Base-by-base conservation (phyloP, 495 filamentous ascomycete genomes). In the Trichoderma gamsii region DNA sequence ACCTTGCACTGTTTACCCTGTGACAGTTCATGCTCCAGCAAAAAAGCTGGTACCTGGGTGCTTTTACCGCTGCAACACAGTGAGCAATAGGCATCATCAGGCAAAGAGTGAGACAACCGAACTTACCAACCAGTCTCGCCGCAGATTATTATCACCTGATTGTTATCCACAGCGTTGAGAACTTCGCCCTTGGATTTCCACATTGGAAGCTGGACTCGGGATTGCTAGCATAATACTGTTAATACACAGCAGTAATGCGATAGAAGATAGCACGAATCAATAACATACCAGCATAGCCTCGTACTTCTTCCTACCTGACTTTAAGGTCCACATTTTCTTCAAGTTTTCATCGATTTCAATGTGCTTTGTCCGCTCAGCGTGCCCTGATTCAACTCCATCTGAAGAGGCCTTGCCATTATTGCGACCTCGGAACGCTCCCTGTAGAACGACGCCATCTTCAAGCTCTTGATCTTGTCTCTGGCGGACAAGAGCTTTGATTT, bases 1-100 rank as follows among this genome's bases (percentile, higher is more conserved):
- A 99, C 87, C 74, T 94, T 97, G 79, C 93, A 97, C 16, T 84
- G 79, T 46, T 87, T 90, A 9, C 93, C 93, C 59, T 88, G 81
- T 15, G 86, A 85, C 70, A 99, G 84, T 72, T 97, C 89, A 70
- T 96, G 85, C 72, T 99, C 95, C 1, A 99, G 79, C 23, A 99
- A 86, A 75, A 92, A 99, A 2, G 92, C 88, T 29, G 95, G 95
- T 6, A 97, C 90, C 75, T 99, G 95, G 0, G 95, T 99, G 79
- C 92, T 97, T 81, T 99, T 99, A 66, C 95, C 95, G 78, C 87
- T 81, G 65, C 64, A 46, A 8, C 1, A 35, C 16, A 16, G 72
- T 75, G 70, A 77, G 67, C 63, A n/a, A 64, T 41, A 52, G 68
- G 21, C 65, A 64, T 16, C 29, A 63, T 32, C 21, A 1, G n/a